Evolutionary conservation across 2,329 filamentous ascomycete species (phyloP).

Genomic region (Trichoderma hamatum): DNA sequence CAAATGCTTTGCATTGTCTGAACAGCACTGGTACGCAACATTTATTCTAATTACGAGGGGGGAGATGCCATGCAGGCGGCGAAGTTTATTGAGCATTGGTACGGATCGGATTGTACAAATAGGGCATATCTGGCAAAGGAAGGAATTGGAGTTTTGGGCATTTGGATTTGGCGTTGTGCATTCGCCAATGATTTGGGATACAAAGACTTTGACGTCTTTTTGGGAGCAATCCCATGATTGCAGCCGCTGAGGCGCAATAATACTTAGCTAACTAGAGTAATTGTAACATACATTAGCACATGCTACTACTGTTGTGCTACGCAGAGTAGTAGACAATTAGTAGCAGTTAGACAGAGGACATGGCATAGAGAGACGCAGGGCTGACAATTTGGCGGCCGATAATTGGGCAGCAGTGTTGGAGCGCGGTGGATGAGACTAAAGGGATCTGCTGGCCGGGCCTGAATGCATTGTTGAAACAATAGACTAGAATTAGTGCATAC

Average conservation of each 20-base stretch:
- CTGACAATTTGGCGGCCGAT: slow-evolving; percentile 16
- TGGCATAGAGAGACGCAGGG: not conserved
- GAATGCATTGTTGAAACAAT: not conserved
- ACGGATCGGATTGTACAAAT: slow-evolving; percentile 6
- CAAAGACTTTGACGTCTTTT: not conserved
- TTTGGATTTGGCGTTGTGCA: not conserved
- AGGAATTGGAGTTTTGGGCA: not conserved
- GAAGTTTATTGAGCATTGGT: not conserved
- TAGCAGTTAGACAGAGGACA: not conserved
- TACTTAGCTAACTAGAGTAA: not conserved
- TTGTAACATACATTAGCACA: not conserved
- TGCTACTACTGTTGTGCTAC: not conserved
- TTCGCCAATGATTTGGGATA: not conserved
- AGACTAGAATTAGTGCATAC: not conserved
- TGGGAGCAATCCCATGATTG: slow-evolving; percentile 16
- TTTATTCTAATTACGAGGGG: not conserved
- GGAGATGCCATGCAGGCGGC: not conserved
- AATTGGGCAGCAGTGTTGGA: slow-evolving; percentile 1
- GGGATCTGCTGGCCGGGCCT: slow-evolving; percentile 12
- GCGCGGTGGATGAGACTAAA: slow-evolving; percentile 18
- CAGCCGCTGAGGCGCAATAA: not conserved
- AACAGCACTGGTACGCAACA: not conserved
- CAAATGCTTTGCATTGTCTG: not conserved
- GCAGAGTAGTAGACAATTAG: not conserved
- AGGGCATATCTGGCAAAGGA: not conserved